Evolutionary conservation across 2,329 filamentous ascomycete species (phyloP).

Genomic region (Periconia digitata): DNA sequence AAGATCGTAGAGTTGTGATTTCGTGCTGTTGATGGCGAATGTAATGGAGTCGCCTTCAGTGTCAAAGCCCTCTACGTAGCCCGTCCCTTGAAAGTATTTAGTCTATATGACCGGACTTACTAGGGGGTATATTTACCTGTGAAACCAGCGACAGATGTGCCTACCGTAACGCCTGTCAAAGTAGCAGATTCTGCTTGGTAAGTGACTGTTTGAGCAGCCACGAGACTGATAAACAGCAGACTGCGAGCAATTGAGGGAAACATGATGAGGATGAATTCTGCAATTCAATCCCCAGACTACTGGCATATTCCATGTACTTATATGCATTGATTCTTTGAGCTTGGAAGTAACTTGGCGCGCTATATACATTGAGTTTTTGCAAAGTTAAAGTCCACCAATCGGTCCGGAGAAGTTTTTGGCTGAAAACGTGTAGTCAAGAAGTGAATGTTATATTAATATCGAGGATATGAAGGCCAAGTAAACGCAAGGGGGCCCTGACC

Average conservation of each 20-base stretch:
- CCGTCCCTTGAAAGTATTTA: constrained; percentile 40
- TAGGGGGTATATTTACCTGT: constrained; percentile 27
- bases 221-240: constrained; percentile 1
- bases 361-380: too few species aligned
- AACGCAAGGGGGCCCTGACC: too few species aligned
- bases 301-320: too few species aligned
- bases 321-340: too few species aligned
- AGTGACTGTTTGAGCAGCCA: constrained; percentile 20
- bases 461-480: too few species aligned
- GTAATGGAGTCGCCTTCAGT: constrained; percentile 46
- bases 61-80: constrained; percentile 53
- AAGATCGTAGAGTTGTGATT: constrained; percentile 48
- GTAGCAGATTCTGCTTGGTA: constrained; percentile 48
- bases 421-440: too few species aligned
- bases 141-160: constrained; percentile 44
- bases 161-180: constrained; percentile 46
- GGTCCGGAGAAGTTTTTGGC: too few species aligned
- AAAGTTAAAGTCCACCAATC: too few species aligned
- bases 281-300: too few species aligned
- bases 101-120: background rate
- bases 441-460: too few species aligned
- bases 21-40: constrained; percentile 44
- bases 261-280: constrained; percentile 1
- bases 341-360: too few species aligned
- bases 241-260: background rate